phyloP scores from a whole-genome alignment of 2,329 filamentous ascomycete genomes.

The Ceratocystiopsis sp. region DNA sequence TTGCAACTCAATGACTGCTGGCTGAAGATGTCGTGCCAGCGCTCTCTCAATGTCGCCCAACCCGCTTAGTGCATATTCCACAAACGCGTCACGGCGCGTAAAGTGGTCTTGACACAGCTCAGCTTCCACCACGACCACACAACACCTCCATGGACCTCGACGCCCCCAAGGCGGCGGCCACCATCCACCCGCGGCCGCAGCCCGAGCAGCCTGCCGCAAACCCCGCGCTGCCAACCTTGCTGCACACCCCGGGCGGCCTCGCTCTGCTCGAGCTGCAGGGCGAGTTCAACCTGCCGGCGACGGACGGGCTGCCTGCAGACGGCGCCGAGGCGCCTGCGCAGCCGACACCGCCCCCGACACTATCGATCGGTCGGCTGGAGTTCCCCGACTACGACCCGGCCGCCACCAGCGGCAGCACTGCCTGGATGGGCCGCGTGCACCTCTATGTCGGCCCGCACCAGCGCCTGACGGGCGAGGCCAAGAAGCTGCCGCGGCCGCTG shows the following conservation, averaged over 20 bases:
- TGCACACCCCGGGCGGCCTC: constrained; percentile 78
- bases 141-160: too few relatives aligned
- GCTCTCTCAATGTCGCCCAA: too few relatives aligned
- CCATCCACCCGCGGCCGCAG: constrained; percentile 3
- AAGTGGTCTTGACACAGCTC: too few relatives aligned
- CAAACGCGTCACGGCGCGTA: too few relatives aligned
- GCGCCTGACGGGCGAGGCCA: constrained; percentile 75
- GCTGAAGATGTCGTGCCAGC: too few relatives aligned
- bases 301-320: constrained; percentile 4
- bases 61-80: too few relatives aligned
- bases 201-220: constrained; percentile 9
- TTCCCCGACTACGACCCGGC: constrained; percentile 40
- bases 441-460: constrained; percentile 82
- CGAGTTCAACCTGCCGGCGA: constrained; percentile 47
- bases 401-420: constrained; percentile 29
- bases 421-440: constrained; percentile 83
- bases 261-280: constrained; percentile 89
- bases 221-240: constrained; percentile 56
- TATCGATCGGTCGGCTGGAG: constrained; percentile 25
- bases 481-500: constrained; percentile 63
- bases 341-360: constrained; percentile 4
- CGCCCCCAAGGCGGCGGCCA: neutral
- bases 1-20: too few relatives aligned
- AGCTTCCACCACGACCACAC: too few relatives aligned
- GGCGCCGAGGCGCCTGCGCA: neutral